A percentile compares a stretch with the other conserved stretches of the same genome.
phyloP scores from a whole-genome alignment of 1,139 yeast species.

The Yamadazyma buinensis region DNA sequence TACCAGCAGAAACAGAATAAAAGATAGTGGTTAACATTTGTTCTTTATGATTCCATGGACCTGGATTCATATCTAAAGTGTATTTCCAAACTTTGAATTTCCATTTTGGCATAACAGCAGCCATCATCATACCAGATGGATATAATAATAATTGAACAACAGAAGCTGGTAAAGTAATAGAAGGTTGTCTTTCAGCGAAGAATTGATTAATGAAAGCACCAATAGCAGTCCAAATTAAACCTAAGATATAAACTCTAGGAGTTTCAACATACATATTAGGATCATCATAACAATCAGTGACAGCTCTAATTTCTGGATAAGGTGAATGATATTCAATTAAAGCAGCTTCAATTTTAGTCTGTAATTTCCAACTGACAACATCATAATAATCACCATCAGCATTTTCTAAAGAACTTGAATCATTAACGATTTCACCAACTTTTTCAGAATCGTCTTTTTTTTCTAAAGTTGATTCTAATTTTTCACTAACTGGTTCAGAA shows the following conservation, averaged over 20 bases:
- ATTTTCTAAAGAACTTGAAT: conserved; percentile 5
- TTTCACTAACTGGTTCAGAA: conserved; percentile 2
- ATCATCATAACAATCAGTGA: conserved; percentile 50
- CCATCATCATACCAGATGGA: conserved; percentile 54
- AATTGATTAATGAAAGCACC: conserved; percentile 58
- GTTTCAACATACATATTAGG: conserved; percentile 48
- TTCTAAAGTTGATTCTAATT: conserved; percentile 5
- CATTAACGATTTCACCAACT: background rate
- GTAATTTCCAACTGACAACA: conserved; percentile 21
- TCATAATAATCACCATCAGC: conserved; percentile 3
- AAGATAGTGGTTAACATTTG: conserved; percentile 53
- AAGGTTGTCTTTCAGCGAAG: conserved; percentile 54
- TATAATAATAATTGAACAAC: conserved; percentile 41
- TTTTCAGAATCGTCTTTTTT: conserved; percentile 3
- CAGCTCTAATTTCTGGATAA: conserved; percentile 59
- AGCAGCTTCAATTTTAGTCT: conserved; percentile 35
- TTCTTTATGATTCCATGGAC: conserved; percentile 59
- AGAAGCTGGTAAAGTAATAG: conserved; percentile 39
- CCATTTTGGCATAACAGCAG: conserved; percentile 33
- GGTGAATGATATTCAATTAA: conserved; percentile 51
- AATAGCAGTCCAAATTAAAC: conserved; percentile 48
- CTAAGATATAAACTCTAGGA: conserved; percentile 47
- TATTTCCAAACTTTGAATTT: conserved; percentile 29
- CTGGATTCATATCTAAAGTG: conserved; percentile 43
- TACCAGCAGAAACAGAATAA: conserved; percentile 17